Conservation (phyloP, 2,329 filamentous ascomycete species). For the Camptophora hylomeconis region DNA sequence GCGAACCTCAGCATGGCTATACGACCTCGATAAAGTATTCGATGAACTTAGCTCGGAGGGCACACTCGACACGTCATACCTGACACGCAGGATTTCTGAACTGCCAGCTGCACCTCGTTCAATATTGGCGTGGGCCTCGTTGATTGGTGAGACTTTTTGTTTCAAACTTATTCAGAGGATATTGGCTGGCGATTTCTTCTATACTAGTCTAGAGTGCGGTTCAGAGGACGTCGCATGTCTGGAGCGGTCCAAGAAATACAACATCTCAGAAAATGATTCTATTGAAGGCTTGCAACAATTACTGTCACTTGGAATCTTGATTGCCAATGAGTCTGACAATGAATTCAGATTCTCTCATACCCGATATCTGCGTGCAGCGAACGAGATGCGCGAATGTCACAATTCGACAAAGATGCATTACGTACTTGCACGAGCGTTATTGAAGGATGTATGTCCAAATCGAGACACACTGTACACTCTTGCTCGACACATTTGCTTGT, state of each 20-base stretch:
- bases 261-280: constrained; percentile 53
- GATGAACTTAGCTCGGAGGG: constrained; percentile 73
- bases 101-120: constrained; percentile 60
- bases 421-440: constrained; percentile 67
- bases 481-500: constrained; percentile 69
- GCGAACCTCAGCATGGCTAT: constrained; percentile 68
- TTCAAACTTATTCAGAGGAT: constrained; percentile 69
- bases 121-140: constrained; percentile 73
- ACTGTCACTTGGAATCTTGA: constrained; percentile 66
- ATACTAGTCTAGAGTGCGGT: constrained; percentile 31
- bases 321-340: constrained; percentile 73
- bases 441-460: constrained; percentile 54
- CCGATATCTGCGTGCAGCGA: constrained; percentile 65
- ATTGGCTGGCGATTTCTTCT: constrained; percentile 61
- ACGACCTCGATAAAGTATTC: constrained; percentile 74
- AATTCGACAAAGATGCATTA: constrained; percentile 76
- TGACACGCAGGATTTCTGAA: constrained; percentile 64
- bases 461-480: constrained; percentile 55
- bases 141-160: constrained; percentile 71
- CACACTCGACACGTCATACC: constrained; percentile 69
- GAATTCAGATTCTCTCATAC: constrained; percentile 82
- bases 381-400: constrained; percentile 52
- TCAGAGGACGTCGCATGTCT: constrained; percentile 23
- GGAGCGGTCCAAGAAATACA: constrained; percentile 33
- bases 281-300: constrained; percentile 70